Percentiles rank a stretch among this genome's conserved stretches.
Evolutionary conservation across 768 basidiomycete species (phyloP).

Genomic region (Leccinum disarticulatum): DNA sequence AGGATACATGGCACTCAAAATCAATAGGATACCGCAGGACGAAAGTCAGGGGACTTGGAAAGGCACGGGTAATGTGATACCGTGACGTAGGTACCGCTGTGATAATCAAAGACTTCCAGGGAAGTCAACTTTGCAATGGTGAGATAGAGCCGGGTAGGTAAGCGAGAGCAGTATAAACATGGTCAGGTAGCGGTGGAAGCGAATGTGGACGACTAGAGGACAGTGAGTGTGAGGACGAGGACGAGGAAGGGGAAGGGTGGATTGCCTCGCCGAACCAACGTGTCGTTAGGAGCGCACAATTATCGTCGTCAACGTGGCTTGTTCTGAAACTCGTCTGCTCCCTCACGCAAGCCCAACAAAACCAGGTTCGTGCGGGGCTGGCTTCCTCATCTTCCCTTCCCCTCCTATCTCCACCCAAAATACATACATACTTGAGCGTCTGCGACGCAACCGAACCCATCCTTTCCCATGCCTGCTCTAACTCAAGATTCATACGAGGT

Average conservation of each 20-base stretch:
- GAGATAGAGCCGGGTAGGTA: constrained; percentile 19
- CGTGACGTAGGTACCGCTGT: constrained; percentile 6
- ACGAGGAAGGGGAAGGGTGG: constrained; percentile 32
- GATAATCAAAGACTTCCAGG: constrained; percentile 33
- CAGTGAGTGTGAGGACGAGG: constrained; percentile 14
- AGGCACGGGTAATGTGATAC: neutral
- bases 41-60: constrained; percentile 5
- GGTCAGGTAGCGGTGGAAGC: constrained; percentile 20
- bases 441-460: constrained; percentile 22
- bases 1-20: constrained; percentile 41
- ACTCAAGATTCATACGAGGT: constrained; percentile 59
- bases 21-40: constrained; percentile 13
- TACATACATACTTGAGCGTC: constrained; percentile 30
- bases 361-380: constrained; percentile 28
- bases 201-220: constrained; percentile 23
- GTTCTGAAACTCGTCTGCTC: constrained; percentile 29
- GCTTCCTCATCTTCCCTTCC: constrained; percentile 18
- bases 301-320: constrained; percentile 26
- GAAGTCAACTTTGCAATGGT: constrained; percentile 30
- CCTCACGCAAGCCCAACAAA: constrained; percentile 36
- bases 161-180: constrained; percentile 19
- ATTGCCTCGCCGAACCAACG: constrained; percentile 29
- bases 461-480: constrained; percentile 53
- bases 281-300: constrained; percentile 34
- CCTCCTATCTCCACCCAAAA: constrained; percentile 19